Evolutionary conservation across 192 early-diverging fungal genomes (phyloP).

Genomic region (Podila clonocystis): DNA sequence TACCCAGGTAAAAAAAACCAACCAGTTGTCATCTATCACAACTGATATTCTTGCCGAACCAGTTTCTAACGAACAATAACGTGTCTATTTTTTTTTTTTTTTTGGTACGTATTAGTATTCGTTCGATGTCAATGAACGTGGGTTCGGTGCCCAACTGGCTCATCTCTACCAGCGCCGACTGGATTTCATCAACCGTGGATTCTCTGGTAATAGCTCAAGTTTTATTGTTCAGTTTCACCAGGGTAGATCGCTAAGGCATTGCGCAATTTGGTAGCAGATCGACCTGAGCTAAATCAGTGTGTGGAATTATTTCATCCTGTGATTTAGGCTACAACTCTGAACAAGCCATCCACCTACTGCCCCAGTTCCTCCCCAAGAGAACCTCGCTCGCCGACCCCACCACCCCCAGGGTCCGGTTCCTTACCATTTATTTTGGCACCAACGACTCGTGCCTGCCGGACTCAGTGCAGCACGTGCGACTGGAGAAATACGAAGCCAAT

Average conservation of each 20-base stretch:
- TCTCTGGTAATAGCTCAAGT: constrained; percentile 62
- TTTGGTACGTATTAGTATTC: constrained; percentile 15
- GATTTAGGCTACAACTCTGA: constrained; percentile 74
- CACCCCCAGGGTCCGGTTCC: constrained; percentile 57
- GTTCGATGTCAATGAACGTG: constrained; percentile 39
- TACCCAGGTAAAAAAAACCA: constrained; percentile 48
- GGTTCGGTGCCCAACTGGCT: constrained; percentile 62
- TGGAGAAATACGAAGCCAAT: constrained; percentile 69
- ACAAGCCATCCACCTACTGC: constrained; percentile 62
- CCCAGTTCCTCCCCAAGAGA: constrained; percentile 58
- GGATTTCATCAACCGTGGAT: constrained; percentile 85
- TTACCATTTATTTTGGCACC: constrained; percentile 85
- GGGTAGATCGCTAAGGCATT: too few relatives aligned
- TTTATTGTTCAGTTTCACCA: background rate
- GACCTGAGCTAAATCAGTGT: too few relatives aligned
- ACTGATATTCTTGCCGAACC: background rate
- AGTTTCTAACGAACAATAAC: constrained; percentile 6
- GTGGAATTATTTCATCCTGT: background rate
- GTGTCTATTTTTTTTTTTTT: constrained; percentile 18
- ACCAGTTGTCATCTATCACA: too few relatives aligned
- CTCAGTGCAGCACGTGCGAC: constrained; percentile 66
- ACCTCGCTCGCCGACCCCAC: constrained; percentile 1
- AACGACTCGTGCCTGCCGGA: constrained; percentile 75
- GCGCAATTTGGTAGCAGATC: too few relatives aligned
- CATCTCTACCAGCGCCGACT: constrained; percentile 71